Evolutionary conservation across 73 alveolate species (phyloP).

Genomic region (Symbiodinium pilosum): DNA sequence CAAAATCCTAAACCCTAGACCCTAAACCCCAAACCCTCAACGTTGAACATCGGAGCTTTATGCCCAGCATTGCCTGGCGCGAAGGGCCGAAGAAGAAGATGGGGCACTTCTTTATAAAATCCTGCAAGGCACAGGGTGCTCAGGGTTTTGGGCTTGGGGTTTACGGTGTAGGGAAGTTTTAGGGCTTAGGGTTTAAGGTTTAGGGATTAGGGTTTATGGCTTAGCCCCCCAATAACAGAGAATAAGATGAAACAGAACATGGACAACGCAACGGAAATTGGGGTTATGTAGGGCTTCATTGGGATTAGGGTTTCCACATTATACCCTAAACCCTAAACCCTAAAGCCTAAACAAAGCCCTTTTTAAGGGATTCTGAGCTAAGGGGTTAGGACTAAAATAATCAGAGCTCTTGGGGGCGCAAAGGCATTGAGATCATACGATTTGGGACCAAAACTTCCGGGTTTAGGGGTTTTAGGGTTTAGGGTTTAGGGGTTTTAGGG

Average conservation of each 20-base stretch:
- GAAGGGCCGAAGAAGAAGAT: not conserved
- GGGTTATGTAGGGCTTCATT: not conserved
- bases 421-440: too few relatives aligned
- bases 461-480: too few relatives aligned
- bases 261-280: not conserved
- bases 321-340: not conserved
- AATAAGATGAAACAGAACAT: not conserved
- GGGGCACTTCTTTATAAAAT: not conserved
- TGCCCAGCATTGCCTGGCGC: not conserved
- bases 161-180: not conserved
- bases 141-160: not conserved
- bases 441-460: too few relatives aligned
- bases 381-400: too few relatives aligned
- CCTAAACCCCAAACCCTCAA: too few relatives aligned
- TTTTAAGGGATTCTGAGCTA: too few relatives aligned
- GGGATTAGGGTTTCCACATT: not conserved
- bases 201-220: not conserved
- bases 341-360: too few relatives aligned
- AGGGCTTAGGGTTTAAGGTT: not conserved
- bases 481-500: too few relatives aligned
- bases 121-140: not conserved
- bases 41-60: too few relatives aligned
- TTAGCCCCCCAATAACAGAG: not conserved
- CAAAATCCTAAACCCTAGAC: not conserved
- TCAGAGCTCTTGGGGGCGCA: too few relatives aligned